phyloP scores from a whole-genome alignment of 2,329 filamentous ascomycete genomes.

The Aspergillus flavus region DNA sequence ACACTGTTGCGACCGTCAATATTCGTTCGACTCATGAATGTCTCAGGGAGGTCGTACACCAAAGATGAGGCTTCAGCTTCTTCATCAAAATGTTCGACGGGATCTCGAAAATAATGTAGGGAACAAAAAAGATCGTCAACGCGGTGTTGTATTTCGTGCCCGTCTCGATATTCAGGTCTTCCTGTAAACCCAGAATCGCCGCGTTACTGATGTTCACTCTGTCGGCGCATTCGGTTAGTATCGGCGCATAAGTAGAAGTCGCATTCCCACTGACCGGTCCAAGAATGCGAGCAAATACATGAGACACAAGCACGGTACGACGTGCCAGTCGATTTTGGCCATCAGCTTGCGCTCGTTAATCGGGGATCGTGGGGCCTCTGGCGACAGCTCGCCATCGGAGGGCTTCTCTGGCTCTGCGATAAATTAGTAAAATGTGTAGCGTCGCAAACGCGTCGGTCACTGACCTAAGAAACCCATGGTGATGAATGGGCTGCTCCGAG shows the following conservation, averaged over 20 bases:
- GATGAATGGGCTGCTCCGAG: not conserved
- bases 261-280: constrained; percentile 45
- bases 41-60: constrained; percentile 49
- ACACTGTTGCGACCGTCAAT: constrained; percentile 48
- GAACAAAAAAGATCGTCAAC: constrained; percentile 79
- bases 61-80: constrained; percentile 65
- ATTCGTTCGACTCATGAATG: not conserved
- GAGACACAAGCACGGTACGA: constrained; percentile 73
- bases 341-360: constrained; percentile 64
- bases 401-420: not conserved
- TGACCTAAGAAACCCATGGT: not conserved
- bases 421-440: not conserved
- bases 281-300: constrained; percentile 73
- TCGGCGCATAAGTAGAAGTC: not conserved
- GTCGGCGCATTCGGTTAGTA: not conserved
- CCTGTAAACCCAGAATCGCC: constrained; percentile 64
- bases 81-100: constrained; percentile 75
- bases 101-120: constrained; percentile 68
- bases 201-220: constrained; percentile 82
- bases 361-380: constrained; percentile 25
- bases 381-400: constrained; percentile 3
- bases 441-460: not conserved
- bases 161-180: constrained; percentile 61
- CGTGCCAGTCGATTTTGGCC: constrained; percentile 69
- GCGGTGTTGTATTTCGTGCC: constrained; percentile 71